Evolutionary conservation across 2,329 filamentous ascomycete species (phyloP).

Genomic region (Colletotrichum sp.): DNA sequence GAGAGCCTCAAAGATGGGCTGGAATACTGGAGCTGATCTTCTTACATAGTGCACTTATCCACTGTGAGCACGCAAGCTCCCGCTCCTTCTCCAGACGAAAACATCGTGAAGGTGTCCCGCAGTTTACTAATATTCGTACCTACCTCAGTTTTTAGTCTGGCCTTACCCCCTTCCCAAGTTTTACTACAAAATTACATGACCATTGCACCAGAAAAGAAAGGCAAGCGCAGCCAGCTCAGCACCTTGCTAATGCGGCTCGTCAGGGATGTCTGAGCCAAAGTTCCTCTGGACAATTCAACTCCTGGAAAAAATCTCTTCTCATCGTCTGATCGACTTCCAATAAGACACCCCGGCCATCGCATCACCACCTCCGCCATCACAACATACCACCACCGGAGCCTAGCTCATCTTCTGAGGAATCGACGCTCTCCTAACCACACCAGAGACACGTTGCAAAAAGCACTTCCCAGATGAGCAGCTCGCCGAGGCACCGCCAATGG

Average conservation of each 20-base stretch:
- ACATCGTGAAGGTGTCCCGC: background rate
- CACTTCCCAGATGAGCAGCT: background rate
- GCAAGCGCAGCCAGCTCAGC: background rate
- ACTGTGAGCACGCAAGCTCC: background rate
- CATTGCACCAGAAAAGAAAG: background rate
- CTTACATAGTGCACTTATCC: background rate
- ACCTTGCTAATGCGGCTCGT: background rate
- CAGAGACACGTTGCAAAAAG: background rate
- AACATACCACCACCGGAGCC: background rate
- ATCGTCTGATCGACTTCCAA: slow-evolving; percentile 11
- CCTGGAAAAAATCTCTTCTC: background rate
- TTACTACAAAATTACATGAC: background rate
- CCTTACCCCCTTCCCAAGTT: background rate
- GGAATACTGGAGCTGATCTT: background rate
- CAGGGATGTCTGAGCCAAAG: slow-evolving; percentile 6
- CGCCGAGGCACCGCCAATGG: background rate
- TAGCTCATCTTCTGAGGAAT: background rate
- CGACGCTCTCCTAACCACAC: background rate
- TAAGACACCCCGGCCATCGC: slow-evolving; percentile 5
- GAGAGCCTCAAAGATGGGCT: background rate
- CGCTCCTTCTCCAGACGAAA: background rate
- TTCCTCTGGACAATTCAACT: background rate
- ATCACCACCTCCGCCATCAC: background rate
- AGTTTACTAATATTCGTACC: background rate
- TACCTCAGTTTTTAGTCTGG: background rate